Conservation (phyloP, 352 stramenopile genomes). For the Aphanomyces invadans region DNA sequence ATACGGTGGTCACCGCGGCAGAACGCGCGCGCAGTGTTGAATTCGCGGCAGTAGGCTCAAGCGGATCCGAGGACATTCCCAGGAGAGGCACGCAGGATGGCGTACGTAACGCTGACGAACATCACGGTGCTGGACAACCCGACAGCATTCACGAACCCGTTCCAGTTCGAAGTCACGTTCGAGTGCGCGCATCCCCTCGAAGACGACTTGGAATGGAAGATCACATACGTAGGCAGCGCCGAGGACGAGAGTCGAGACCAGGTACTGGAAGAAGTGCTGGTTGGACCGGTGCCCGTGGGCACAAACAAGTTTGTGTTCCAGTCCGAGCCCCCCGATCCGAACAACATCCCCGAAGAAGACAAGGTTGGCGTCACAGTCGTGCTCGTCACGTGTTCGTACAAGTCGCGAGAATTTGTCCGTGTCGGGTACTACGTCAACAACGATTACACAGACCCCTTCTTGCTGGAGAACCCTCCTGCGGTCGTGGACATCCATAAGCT, state of each 20-base stretch:
- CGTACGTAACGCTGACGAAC: slow-evolving; percentile 87
- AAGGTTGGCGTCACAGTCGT: slow-evolving; percentile 98
- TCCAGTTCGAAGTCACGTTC: slow-evolving; percentile 99
- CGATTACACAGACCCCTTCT: slow-evolving; percentile 91
- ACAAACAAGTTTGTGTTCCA: slow-evolving; percentile 99
- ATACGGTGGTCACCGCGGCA: neutral
- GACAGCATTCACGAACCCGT: slow-evolving; percentile 94
- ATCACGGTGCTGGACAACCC: slow-evolving; percentile 98
- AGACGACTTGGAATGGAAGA: slow-evolving; percentile 99
- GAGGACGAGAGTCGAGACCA: slow-evolving; percentile 95
- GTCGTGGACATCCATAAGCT: slow-evolving; percentile 89
- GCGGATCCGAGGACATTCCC: too few relatives aligned
- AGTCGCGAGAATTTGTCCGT: slow-evolving; percentile 94
- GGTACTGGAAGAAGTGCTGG: slow-evolving; percentile 96
- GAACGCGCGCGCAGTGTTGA: neutral
- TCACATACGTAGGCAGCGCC: slow-evolving; percentile 97
- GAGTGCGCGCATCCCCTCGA: slow-evolving; percentile 96
- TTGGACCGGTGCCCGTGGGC: slow-evolving; percentile 96
- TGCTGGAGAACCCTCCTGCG: slow-evolving; percentile 71
- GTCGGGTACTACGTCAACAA: slow-evolving; percentile 97
- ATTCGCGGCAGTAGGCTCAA: slow-evolving; percentile 6
- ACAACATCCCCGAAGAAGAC: slow-evolving; percentile 91
- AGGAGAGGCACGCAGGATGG: slow-evolving; percentile 34
- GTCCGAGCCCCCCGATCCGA: slow-evolving; percentile 89
- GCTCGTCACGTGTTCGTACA: slow-evolving; percentile 97